Evolutionary conservation across 768 basidiomycete genomes (phyloP), one percentile per base, ranked within the genome.

Genomic region (Termitomyces sp.): DNA sequence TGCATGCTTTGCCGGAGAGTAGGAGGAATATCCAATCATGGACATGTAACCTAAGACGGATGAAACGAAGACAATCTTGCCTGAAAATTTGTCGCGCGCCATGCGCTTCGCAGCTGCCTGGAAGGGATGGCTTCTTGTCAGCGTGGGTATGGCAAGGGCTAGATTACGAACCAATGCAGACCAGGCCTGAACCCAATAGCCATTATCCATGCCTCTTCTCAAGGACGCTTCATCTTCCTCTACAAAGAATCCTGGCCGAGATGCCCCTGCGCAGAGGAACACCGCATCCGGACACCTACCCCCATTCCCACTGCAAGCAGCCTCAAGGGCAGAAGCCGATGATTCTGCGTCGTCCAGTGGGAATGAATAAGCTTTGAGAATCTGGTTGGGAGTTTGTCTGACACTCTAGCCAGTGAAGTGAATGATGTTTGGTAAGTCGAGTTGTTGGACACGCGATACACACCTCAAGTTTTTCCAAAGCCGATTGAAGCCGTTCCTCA

Each of bases 1-100:
- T 14, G 94, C 94, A 62, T 89, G 88, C 66, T 96, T 97, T 11
- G 83, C 87, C 0, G 93, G 91, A 0, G 88, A 75, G 68, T 97
- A 97, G 0, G 83, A 80, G 2, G 86, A 75, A 60, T 85, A 97
- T 0, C 94, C 93, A 6, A 88, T 71, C 48, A 94, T 80, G 4
- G 82, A 79, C 75, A 93, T 85, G 62, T 84, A 84, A 1, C 85
- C 88, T n/a, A 94, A 69, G 15, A 84, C 80, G 0, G 90, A 92
- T 2, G 84, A 85, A 38, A 91, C 80, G 42, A 97, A 82, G 28
- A 91, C 75, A 42, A 94, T 84, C 64, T 87, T 92, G 24, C 87
- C 81, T 56, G 80, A 76, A 32, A 71, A 68, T 32, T 75, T 73
- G 22, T 77, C 70, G 51, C 75, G 74, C 21, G 82, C 82, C 77